Evolutionary conservation across 768 basidiomycete species (phyloP), one percentile per base, ranked within the genome.

Genomic region (Suillus spraguei): DNA sequence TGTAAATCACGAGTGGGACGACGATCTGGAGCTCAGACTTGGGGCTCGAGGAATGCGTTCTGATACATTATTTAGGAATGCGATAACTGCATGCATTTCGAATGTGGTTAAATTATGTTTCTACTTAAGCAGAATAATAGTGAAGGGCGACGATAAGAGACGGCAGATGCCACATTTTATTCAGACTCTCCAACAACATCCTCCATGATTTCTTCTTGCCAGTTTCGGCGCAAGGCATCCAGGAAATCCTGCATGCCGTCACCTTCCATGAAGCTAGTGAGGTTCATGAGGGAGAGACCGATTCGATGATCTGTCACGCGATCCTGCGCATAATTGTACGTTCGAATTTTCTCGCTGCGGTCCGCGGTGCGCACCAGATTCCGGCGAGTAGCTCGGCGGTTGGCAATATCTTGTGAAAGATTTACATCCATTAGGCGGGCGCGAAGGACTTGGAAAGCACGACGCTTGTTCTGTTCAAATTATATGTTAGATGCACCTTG

Each of bases 251-350:
- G 79, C 28, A 91, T 69, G 2, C 83, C 87, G 33, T 87, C 84
- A 2, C 87, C 89, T 67, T 91, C 88, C 71, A 92, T 81, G 4
- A 90, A 84, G 0, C 83, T 81, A 4, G 78, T 75, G 4, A 92
- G 79, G 64, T 90, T 90, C 77, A 81, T 87, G 33, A 93, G 66
- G 1, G 91, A 90, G 32, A 95, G 71, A 5, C 91, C 90, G 47
- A 97, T 87, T 0, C 95, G 84, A 69, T 98, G 96, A 73, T 97
- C 96, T 3, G 96, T 99, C 11, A 98, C 87, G 11, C 95, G 89
- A 66, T 95, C 94, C 82, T 95, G 95, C 1, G 94, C 86, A 74
- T 89, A 96, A 70, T 97, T 98, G 76, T 98, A 99, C 5, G 97
- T 99, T 65, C 97, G 80, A 63, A 99, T 91, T 74, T 98, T 99